Evolutionary conservation across 306 rosid genomes (phyloP).

Genomic region (Nissolia schottii): DNA sequence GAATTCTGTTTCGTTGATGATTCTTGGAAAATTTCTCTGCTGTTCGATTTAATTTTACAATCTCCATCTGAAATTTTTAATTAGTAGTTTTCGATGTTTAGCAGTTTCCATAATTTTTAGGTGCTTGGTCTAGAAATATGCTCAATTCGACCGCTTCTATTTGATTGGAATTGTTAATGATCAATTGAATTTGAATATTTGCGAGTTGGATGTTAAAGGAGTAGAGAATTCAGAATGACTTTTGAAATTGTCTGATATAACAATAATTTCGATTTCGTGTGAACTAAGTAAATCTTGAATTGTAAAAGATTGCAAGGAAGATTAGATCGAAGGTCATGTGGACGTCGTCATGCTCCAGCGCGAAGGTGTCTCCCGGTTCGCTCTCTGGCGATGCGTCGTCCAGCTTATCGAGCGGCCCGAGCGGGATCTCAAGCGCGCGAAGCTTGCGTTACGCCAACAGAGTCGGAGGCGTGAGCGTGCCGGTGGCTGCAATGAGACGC

Average conservation of each 20-base stretch:
- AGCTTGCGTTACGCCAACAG: constrained; percentile 39
- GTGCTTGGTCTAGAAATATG: neutral
- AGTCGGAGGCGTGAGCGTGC: constrained; percentile 17
- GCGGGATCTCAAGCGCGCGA: constrained; percentile 48
- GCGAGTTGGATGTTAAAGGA: neutral
- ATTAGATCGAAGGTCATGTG: constrained; percentile 57
- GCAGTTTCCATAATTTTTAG: neutral
- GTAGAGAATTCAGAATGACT: neutral
- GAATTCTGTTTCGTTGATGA: neutral
- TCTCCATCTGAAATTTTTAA: neutral
- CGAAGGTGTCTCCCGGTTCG: constrained; percentile 33
- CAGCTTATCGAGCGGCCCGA: constrained; percentile 56
- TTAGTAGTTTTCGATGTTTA: too few species aligned
- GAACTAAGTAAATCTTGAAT: neutral
- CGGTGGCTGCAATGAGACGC: constrained; percentile 7
- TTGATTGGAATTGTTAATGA: neutral
- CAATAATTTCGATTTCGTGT: neutral
- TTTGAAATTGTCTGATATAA: neutral
- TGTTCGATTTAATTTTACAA: neutral
- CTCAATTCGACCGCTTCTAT: neutral
- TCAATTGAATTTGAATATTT: neutral
- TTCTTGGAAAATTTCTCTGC: neutral
- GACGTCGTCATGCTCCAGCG: constrained; percentile 33
- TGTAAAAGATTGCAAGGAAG: constrained; percentile 58
- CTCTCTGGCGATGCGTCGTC: constrained; percentile 51